Conservation (phyloP, 2,329 filamentous ascomycete species). For the Aspergillus sp. region DNA sequence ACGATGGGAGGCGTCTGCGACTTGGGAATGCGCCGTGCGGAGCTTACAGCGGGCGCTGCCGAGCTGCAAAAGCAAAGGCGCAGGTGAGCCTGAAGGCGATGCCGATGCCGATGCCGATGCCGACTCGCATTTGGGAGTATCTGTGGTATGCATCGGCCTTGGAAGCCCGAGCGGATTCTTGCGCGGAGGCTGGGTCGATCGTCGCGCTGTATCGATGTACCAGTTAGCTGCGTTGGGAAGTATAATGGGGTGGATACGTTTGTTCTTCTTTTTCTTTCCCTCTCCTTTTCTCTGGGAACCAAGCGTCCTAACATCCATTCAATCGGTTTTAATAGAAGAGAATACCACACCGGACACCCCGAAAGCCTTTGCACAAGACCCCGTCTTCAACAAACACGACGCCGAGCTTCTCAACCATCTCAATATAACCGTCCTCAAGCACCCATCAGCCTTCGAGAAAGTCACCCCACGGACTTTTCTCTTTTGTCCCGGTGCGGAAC, state of each 20-base stretch:
- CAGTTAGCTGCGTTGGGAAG: slow-evolving; percentile 40
- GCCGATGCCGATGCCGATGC: slow-evolving; percentile 14
- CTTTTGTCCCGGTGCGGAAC: slow-evolving; percentile 62
- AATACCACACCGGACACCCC: neutral
- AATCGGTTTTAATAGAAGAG: neutral
- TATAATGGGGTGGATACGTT: slow-evolving; percentile 27
- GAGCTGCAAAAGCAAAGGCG: neutral
- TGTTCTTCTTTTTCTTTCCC: slow-evolving; percentile 9
- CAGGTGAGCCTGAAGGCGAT: neutral
- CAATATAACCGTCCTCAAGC: slow-evolving; percentile 38
- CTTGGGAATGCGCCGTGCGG: slow-evolving; percentile 24
- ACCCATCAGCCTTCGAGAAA: slow-evolving; percentile 54
- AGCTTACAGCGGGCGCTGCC: slow-evolving; percentile 1
- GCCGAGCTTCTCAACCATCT: slow-evolving; percentile 35
- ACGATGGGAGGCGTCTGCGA: slow-evolving; percentile 31
- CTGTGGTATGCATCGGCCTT: slow-evolving; percentile 40
- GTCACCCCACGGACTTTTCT: slow-evolving; percentile 54
- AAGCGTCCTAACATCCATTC: too few relatives aligned
- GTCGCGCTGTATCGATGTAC: slow-evolving; percentile 40
- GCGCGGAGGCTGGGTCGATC: slow-evolving; percentile 44
- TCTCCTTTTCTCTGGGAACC: neutral
- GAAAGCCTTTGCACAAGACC: slow-evolving; percentile 51
- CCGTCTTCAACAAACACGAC: slow-evolving; percentile 53
- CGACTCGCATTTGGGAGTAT: neutral
- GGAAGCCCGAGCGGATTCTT: slow-evolving; percentile 44